These are phyloP conservation scores for Phialophora expanda DNA, from an alignment of 2,329 filamentous ascomycete species.

Conservation along the genomic window DNA sequence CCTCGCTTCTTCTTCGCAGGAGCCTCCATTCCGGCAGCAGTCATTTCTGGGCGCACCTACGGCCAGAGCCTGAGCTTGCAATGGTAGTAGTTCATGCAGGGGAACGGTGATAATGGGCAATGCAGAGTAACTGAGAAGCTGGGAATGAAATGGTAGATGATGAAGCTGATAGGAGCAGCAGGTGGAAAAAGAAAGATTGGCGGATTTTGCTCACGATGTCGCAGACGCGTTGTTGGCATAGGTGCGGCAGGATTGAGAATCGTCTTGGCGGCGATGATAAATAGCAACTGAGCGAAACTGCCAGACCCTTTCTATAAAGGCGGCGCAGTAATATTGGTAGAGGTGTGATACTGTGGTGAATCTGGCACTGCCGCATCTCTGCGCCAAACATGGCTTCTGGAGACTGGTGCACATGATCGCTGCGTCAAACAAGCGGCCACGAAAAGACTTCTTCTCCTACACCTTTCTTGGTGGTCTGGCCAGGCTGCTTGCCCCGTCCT, in stretches of 20 bases:
- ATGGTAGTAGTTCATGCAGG: not conserved
- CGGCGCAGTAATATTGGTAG: not conserved
- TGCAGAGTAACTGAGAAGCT: not conserved
- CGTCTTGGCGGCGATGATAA: not conserved
- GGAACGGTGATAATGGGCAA: not conserved
- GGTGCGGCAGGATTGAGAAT: not conserved
- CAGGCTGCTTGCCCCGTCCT: not conserved
- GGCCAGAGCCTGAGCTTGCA: not conserved
- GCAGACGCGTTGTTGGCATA: not conserved
- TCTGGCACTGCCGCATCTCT: not conserved
- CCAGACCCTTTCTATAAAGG: not conserved
- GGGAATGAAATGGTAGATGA: not conserved
- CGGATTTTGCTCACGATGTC: not conserved
- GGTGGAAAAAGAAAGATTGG: not conserved
- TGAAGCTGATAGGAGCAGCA: not conserved
- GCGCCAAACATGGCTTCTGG: not conserved
- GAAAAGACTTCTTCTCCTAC: not conserved
- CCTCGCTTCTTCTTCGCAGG: conserved; percentile 4
- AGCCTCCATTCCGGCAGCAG: not conserved
- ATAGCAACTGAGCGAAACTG: not conserved
- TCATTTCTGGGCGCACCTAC: not conserved
- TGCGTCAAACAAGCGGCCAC: not conserved
- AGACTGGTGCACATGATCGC: not conserved
- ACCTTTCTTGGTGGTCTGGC: not conserved
- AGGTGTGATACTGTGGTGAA: not conserved